These are phyloP conservation scores for Clarireedia monteithiana DNA, from an alignment of 2,329 filamentous ascomycete species.

Conservation along the genomic window DNA sequence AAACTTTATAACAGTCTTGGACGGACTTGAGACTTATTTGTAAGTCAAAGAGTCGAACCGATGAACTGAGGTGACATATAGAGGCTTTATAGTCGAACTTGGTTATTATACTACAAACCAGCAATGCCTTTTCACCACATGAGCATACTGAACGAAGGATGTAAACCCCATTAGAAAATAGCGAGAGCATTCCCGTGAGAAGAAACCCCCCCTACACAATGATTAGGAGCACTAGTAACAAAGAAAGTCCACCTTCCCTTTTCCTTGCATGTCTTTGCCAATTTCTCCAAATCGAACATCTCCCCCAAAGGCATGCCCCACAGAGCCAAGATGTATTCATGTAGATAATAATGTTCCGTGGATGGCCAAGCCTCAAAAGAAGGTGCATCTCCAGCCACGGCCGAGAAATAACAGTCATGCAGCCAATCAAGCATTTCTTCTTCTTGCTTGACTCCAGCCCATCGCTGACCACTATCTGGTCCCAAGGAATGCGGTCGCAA, in stretches of 20 bases:
- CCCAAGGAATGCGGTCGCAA: constrained; percentile 31
- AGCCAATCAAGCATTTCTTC: constrained; percentile 37
- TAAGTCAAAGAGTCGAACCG: too few relatives aligned
- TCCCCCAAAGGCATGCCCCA: constrained; percentile 30
- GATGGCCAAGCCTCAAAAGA: constrained; percentile 33
- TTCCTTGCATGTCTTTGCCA: constrained; percentile 24
- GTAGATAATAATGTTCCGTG: constrained; percentile 22
- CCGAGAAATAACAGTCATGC: constrained; percentile 35
- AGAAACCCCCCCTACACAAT: constrained; percentile 41
- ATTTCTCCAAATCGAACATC: constrained; percentile 29
- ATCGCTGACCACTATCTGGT: constrained; percentile 29
- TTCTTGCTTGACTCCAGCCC: constrained; percentile 41
- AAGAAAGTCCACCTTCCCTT: constrained; percentile 29
- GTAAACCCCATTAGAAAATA: constrained; percentile 26
- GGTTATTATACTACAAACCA: too few relatives aligned
- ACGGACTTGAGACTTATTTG: too few relatives aligned
- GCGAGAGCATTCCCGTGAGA: constrained; percentile 43
- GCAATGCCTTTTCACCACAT: not conserved
- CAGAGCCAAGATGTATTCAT: constrained; percentile 27
- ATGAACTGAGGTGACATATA: too few relatives aligned
- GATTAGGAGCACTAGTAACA: constrained; percentile 24
- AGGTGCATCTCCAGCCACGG: constrained; percentile 38
- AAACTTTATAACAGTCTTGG: too few relatives aligned
- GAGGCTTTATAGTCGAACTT: too few relatives aligned
- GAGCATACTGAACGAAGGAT: too few relatives aligned